These are phyloP conservation scores for apple (Malus domestica) DNA, from an alignment of 306 rosid genomes.

Conservation along the genomic window DNA sequence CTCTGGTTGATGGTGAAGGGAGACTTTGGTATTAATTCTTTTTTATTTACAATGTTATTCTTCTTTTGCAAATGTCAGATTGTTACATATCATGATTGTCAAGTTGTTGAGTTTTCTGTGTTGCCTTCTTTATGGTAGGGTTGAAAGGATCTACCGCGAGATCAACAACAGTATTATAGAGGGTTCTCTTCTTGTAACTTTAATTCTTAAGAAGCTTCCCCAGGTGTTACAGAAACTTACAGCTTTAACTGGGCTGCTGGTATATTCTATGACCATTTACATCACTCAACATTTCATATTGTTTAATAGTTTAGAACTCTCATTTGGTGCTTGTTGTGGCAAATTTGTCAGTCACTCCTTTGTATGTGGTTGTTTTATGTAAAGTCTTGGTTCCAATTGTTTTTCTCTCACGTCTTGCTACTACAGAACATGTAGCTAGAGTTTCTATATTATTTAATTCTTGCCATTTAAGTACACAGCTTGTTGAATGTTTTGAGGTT, in stretches of 20 bases:
- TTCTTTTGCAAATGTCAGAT: not conserved
- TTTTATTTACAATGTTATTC: not conserved
- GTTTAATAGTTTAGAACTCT: not conserved
- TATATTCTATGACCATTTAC: slow-evolving; percentile 20
- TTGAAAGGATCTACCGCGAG: slow-evolving; percentile 82
- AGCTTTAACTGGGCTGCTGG: slow-evolving; percentile 94
- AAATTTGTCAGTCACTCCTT: not conserved
- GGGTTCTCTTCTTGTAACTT: slow-evolving; percentile 66
- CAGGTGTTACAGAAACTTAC: slow-evolving; percentile 71
- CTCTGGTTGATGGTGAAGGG: slow-evolving; percentile 79
- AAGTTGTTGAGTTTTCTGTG: not conserved
- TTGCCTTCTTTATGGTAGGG: slow-evolving; percentile 47
- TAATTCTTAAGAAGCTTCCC: slow-evolving; percentile 61
- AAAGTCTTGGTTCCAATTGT: not conserved
- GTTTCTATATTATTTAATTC: too few relatives aligned
- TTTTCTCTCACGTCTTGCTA: not conserved
- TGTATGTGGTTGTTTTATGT: not conserved
- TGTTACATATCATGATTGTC: not conserved
- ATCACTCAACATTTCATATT: not conserved
- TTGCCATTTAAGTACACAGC: not conserved
- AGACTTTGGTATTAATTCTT: slow-evolving; percentile 67
- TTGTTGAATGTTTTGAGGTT: not conserved
- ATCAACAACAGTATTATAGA: slow-evolving; percentile 60
- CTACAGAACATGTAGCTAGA: not conserved
- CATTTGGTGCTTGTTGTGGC: not conserved